Percentiles rank a stretch among this genome's conserved stretches.
These are phyloP conservation scores for Evansstolkia leycettana DNA, from an alignment of 495 filamentous ascomycete species.

Conservation along the genomic window DNA sequence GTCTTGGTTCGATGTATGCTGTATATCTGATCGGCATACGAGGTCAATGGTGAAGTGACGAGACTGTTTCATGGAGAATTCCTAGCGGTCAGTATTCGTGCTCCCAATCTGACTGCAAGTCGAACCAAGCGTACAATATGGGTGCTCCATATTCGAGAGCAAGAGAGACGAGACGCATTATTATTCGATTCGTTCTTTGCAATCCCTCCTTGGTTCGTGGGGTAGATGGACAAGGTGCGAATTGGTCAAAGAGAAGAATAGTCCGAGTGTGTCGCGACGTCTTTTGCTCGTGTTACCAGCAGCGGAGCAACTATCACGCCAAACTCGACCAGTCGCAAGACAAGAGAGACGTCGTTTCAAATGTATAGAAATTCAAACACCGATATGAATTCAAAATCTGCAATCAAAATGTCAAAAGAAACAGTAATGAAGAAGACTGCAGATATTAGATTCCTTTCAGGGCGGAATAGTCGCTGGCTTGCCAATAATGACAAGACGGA, in stretches of 20 bases:
- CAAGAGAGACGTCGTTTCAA: no score
- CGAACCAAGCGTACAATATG: constrained; percentile 22
- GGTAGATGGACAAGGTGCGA: no score
- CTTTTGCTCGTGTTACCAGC: no score
- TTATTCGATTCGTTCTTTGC: constrained; percentile 1
- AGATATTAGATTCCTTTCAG: no score
- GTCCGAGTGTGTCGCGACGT: no score
- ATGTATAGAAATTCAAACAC: no score
- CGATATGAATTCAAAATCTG: no score
- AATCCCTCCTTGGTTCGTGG: not conserved
- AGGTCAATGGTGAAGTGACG: constrained; percentile 71
- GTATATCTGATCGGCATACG: constrained; percentile 84
- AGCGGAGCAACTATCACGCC: not conserved
- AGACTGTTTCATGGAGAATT: constrained; percentile 30
- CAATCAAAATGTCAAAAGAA: no score
- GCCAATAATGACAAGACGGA: no score
- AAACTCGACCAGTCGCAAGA: not conserved
- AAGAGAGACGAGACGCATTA: constrained; percentile 27
- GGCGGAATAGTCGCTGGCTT: no score
- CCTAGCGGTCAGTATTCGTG: constrained; percentile 10
- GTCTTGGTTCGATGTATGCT: constrained; percentile 71
- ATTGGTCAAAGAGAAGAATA: no score
- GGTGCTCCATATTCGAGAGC: constrained; percentile 36
- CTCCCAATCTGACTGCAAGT: not conserved
- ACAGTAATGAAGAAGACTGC: no score